A percentile compares a stretch with the other conserved stretches of the same genome.
phyloP scores from a whole-genome alignment of 371 early-diverging fungal species.

The Mucor velutinosus region DNA sequence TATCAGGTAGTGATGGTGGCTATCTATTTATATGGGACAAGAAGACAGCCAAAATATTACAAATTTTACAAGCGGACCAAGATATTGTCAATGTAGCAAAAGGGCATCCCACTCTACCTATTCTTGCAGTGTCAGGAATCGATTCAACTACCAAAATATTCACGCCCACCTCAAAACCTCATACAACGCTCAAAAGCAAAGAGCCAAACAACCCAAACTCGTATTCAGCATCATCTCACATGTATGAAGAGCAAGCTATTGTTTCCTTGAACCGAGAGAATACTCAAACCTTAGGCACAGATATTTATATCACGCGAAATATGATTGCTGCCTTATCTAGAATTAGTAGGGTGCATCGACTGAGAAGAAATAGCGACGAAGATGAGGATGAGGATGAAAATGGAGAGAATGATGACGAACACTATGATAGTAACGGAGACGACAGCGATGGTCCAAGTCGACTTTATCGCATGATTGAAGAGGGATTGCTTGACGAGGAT shows the following conservation, averaged over 20 bases:
- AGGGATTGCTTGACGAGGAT: not conserved
- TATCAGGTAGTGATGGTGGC: slow-evolving; percentile 84
- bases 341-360: not conserved
- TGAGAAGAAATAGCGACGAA: not conserved
- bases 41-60: slow-evolving; percentile 58
- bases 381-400: not conserved
- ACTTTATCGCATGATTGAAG: not conserved
- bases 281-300: slow-evolving; percentile 9
- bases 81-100: slow-evolving; percentile 67
- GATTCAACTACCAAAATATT: slow-evolving; percentile 77
- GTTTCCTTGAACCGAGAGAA: slow-evolving; percentile 25
- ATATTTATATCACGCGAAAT: slow-evolving; percentile 27
- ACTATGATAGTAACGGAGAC: not conserved
- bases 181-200: slow-evolving; percentile 27
- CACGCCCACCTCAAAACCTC: slow-evolving; percentile 49
- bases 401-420: not conserved
- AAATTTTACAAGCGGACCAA: slow-evolving; percentile 67
- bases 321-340: slow-evolving; percentile 29
- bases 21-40: slow-evolving; percentile 78
- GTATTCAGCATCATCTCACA: slow-evolving; percentile 36
- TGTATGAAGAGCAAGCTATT: slow-evolving; percentile 37
- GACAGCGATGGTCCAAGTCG: not conserved
- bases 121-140: slow-evolving; percentile 68
- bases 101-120: slow-evolving; percentile 52
- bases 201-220: slow-evolving; percentile 30